Base-by-base conservation (phyloP, 805 yeast species). In the Candida qinlingensis region DNA sequence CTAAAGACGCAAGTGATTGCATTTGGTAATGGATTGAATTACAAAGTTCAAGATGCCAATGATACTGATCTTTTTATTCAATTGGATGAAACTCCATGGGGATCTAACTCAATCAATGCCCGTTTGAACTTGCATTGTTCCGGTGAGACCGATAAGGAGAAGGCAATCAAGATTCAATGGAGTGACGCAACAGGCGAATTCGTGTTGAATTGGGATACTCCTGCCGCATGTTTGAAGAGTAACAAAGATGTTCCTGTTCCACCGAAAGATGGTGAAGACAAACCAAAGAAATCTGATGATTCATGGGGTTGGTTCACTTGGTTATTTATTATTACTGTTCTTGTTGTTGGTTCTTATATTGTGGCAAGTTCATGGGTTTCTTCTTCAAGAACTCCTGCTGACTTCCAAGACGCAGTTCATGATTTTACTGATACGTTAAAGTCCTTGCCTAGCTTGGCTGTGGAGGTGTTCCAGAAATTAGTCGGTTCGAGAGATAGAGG, bases 271-370 rank as follows among this genome's bases (percentile, higher is more conserved):
- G 51, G 38, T 12, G 44, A 46, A 6, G 38, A 50, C 37, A 65
- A 65, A 37, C 59, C 62, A 37, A 53, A 59, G 26, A 56, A 64
- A 12, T 57, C 56, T 4, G 60, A 64, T 44, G 63, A 63, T 31
- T 71, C 80, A 43, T 81, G 92, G 83, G 94, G 96, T 46, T 79
- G 91, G 76, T 79, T 91, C 62, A 79, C 90, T 3, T 87, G 92
- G 83, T 60, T 89, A 8, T 87, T 91, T 61, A 82, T 91, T 56
- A 68, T 90, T 51, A 66, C 83, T 54, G 87, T 87, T 13, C 66
- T 92, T 34, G 76, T 77, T 41, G 74, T 86, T 57, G 82, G 89
- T 41, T 80, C 81, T 39, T 91, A 87, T 65, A 77, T 85, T 27
- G 77, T 83, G 46, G 82, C 81, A 28, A 84, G 84, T 34, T 87